Conservation (phyloP, 768 basidiomycete species). For the Hypsizygus marmoreus region DNA sequence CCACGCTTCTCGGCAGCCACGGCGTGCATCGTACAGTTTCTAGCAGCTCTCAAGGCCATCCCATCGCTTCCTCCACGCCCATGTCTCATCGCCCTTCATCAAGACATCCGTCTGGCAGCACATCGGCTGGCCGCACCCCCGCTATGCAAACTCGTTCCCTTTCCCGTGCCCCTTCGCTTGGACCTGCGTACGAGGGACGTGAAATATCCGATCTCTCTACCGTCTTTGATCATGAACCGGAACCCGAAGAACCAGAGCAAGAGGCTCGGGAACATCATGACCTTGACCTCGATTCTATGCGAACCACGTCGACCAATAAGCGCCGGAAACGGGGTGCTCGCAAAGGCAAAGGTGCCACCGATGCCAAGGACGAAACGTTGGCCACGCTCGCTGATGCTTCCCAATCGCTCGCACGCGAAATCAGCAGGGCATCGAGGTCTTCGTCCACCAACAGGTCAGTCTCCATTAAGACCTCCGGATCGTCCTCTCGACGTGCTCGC, state of each 20-base stretch:
- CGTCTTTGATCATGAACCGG: conserved; percentile 54
- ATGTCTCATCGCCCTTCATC: conserved; percentile 74
- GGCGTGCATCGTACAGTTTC: conserved; percentile 62
- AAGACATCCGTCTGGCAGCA: conserved; percentile 54
- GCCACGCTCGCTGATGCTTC: conserved; percentile 77
- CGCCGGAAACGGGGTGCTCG: conserved; percentile 83
- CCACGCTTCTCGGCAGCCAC: conserved; percentile 61
- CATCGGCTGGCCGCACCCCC: conserved; percentile 50
- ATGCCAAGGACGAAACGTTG: conserved; percentile 56
- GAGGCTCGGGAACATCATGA: conserved; percentile 43
- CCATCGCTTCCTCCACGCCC: conserved; percentile 61
- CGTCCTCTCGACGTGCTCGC: conserved; percentile 27
- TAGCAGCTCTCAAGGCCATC: conserved; percentile 63
- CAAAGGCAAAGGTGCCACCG: conserved; percentile 69
- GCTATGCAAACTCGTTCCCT: conserved; percentile 55
- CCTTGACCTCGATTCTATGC: conserved; percentile 35
- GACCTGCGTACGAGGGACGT: conserved; percentile 47
- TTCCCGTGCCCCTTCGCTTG: conserved; percentile 66
- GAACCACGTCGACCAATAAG: conserved; percentile 74
- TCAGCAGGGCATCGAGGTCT: conserved; percentile 65
- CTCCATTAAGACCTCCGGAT: conserved; percentile 30
- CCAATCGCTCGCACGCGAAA: conserved; percentile 81
- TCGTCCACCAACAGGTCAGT: conserved; percentile 39
- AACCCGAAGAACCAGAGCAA: conserved; percentile 44
- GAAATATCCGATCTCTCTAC: conserved; percentile 51